Conservation (phyloP, 192 early-diverging fungal species). For the Backusella parvicylindrica region DNA sequence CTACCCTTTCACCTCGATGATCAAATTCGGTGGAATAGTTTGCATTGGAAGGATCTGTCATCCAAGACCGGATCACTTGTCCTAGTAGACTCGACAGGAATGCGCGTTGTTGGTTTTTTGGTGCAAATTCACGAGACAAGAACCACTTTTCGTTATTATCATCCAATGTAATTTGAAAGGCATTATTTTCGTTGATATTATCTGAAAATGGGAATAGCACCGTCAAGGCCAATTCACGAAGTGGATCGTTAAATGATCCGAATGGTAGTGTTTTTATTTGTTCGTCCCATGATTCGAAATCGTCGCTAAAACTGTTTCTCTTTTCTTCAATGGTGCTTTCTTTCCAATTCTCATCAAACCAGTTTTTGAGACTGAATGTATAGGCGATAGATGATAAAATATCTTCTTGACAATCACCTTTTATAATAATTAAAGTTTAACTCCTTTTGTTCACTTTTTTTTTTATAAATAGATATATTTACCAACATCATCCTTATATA, state of each 20-base stretch:
- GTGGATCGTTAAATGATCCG: slow-evolving; percentile 51
- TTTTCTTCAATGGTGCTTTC: slow-evolving; percentile 21
- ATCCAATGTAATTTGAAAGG: neutral
- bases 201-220: slow-evolving; percentile 42
- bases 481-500: slow-evolving; percentile 29
- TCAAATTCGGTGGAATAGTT: slow-evolving; percentile 15
- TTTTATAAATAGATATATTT: neutral
- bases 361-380: slow-evolving; percentile 51
- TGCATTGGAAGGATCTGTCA: slow-evolving; percentile 32
- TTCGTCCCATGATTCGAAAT: slow-evolving; percentile 14
- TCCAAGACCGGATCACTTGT: slow-evolving; percentile 45
- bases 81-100: slow-evolving; percentile 40
- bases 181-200: neutral
- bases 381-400: slow-evolving; percentile 29
- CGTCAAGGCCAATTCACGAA: slow-evolving; percentile 38
- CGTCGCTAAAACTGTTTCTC: neutral
- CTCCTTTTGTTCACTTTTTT: neutral
- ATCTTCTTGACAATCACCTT: neutral
- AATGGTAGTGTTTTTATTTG: slow-evolving; percentile 38
- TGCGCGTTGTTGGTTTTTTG: slow-evolving; percentile 33
- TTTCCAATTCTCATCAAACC: slow-evolving; percentile 55
- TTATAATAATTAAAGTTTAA: neutral
- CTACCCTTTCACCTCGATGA: neutral
- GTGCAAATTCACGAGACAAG: slow-evolving; percentile 39
- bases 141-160: slow-evolving; percentile 17